These are phyloP conservation scores for Apiotrichum brassicae DNA, from an alignment of 1,284 basidiomycete species.

Conservation along the genomic window DNA sequence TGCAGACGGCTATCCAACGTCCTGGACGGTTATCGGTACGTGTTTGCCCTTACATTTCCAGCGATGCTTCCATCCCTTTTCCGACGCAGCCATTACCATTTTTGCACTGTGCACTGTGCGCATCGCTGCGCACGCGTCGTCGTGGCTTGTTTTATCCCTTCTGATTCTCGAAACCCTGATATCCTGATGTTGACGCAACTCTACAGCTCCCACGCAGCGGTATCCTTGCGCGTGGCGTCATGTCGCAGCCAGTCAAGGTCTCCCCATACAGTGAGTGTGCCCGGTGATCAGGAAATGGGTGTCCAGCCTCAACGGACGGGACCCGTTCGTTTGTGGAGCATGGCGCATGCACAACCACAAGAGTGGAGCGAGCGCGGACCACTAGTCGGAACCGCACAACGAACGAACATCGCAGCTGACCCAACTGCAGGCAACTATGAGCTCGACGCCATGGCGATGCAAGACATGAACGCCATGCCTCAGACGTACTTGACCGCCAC, in stretches of 20 bases:
- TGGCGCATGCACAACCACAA: too few species aligned
- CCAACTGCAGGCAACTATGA: not conserved
- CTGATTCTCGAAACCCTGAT: constrained; percentile 1
- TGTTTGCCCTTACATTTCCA: too few species aligned
- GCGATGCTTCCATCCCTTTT: too few species aligned
- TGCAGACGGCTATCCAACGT: not conserved
- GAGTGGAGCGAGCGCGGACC: too few species aligned
- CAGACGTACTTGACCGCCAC: not conserved
- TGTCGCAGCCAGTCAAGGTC: constrained; percentile 11
- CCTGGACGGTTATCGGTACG: not conserved
- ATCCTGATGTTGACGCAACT: constrained; percentile 1
- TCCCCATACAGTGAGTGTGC: constrained; percentile 1
- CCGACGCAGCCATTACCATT: too few species aligned
- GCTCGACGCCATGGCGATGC: not conserved
- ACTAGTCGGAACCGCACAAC: too few species aligned
- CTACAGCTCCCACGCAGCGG: constrained; percentile 3
- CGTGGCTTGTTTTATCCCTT: too few species aligned
- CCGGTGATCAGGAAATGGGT: too few species aligned
- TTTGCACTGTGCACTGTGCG: not conserved
- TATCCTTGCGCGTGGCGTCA: constrained; percentile 15
- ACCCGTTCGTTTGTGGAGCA: too few species aligned
- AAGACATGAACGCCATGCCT: not conserved
- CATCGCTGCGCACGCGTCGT: not conserved
- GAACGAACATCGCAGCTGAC: not conserved
- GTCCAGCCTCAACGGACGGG: too few species aligned